Evolutionary conservation across 2,329 filamentous ascomycete species (phyloP), one percentile per base, ranked within the genome.

Genomic region (Paracorniculantispora psalliotae): DNA sequence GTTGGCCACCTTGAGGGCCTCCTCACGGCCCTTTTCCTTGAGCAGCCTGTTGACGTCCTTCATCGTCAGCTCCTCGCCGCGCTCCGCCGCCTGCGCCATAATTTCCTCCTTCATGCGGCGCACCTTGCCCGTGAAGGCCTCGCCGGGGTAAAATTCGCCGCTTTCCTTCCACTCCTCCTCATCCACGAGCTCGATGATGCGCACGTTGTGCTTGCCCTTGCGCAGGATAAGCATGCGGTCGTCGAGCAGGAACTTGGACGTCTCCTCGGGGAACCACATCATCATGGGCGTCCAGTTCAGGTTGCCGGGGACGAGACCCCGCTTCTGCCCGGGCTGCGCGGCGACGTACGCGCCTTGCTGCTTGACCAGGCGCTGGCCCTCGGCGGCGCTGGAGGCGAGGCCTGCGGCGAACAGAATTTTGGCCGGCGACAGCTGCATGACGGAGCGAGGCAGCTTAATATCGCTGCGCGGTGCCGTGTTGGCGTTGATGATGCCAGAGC

Each of bases 231-330:
- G 73, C 49, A 87, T 64, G 63, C 79, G 77, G 59, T 70, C 82
- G 61, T 86, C 82, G 19, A 90, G 80, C 58, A 88, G 73, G 66
- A 80, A 89, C 58, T 83, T 81, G 60, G 77, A 67, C 0, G 84
- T 86, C 56, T 87, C 81, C 25, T 77, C 72, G 0, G 78, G 75
- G 64, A 76, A 81, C 79, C 84, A 85, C 23, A 79, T 72, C 67
- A 84, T 83, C 61, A 90, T 80, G 1, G 81, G 79, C 9, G 79
- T 82, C 76, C 85, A 92, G 26, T 79, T 76, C 26, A 91, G 68
- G 59, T 79, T 79, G 17, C 76, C 80, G 0, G 76, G 71, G 35
- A 70, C 66, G 72, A 85, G 73, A 57, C 79, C 71, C 62, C 73
- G 67, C 57, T 66, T 70, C 62, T 75, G 69, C 19, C 76, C 75